These are phyloP conservation scores for Clonostachys rhizophaga DNA, from an alignment of 2,329 filamentous ascomycete species.

Conservation along the genomic window DNA sequence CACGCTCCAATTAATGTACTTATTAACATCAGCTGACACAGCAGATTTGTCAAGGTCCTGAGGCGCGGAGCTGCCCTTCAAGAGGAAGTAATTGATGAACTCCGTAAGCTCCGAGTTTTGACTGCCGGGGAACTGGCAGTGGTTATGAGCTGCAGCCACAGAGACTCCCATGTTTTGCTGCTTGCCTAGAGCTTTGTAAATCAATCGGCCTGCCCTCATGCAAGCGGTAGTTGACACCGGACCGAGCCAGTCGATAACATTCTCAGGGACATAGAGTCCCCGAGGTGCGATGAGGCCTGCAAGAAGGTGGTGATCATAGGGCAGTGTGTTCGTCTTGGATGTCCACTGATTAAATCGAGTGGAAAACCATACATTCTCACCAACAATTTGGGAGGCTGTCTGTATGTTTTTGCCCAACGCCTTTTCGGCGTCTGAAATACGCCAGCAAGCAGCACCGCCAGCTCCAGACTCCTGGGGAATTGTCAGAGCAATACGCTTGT, in stretches of 20 bases:
- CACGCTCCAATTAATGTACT: conserved; percentile 1
- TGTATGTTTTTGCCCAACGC: conserved; percentile 52
- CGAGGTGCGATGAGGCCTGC: conserved; percentile 51
- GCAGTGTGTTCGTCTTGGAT: conserved; percentile 36
- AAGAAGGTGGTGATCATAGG: conserved; percentile 54
- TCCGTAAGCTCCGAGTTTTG: conserved; percentile 45
- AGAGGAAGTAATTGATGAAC: conserved; percentile 52
- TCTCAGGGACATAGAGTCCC: conserved; percentile 51
- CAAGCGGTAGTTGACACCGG: conserved; percentile 51
- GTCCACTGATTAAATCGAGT: conserved; percentile 46
- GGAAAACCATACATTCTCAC: conserved; percentile 62
- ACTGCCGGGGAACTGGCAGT: conserved; percentile 50
- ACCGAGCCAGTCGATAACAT: conserved; percentile 55
- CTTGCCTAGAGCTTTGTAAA: conserved; percentile 49
- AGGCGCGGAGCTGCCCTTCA: conserved; percentile 20
- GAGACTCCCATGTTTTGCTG: conserved; percentile 54
- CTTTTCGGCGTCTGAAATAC: conserved; percentile 45
- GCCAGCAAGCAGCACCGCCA: conserved; percentile 58
- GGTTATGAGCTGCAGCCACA: conserved; percentile 46
- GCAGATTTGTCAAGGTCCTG: not conserved
- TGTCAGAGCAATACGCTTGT: conserved; percentile 53
- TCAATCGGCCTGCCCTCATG: conserved; percentile 48
- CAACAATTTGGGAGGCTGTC: conserved; percentile 52
- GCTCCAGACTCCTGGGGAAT: conserved; percentile 60
- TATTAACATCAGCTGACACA: not conserved